Percentiles rank a stretch among this genome's conserved stretches.
Conservation (phyloP, 2,329 filamentous ascomycete species). For the Kalmusia sp. region DNA sequence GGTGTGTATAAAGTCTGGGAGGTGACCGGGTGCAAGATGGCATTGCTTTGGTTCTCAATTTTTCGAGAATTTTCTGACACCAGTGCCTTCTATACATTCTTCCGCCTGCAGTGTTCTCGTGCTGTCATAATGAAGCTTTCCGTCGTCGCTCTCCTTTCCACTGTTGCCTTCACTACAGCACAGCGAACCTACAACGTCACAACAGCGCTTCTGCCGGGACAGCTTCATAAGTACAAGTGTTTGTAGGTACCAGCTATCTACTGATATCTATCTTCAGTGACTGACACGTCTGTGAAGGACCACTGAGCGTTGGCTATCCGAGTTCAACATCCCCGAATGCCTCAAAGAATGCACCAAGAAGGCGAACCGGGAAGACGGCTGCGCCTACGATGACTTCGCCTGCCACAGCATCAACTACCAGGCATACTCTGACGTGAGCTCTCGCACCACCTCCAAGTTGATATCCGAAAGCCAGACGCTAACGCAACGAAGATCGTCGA, state of each 20-base stretch:
- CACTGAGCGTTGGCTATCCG: slow-evolving; percentile 18
- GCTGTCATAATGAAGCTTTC: slow-evolving; percentile 3
- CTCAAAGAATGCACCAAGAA: slow-evolving; percentile 23
- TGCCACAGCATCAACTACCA: slow-evolving; percentile 32
- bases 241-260: slow-evolving; percentile 18
- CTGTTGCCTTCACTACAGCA: slow-evolving; percentile 12
- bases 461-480: not conserved
- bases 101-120: not conserved
- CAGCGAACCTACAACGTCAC: slow-evolving; percentile 32
- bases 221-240: slow-evolving; percentile 33
- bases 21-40: no score
- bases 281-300: slow-evolving; percentile 4
- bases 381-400: slow-evolving; percentile 28
- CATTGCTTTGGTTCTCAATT: not conserved
- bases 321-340: slow-evolving; percentile 18
- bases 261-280: not conserved
- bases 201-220: slow-evolving; percentile 19
- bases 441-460: not conserved
- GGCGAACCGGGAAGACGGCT: slow-evolving; percentile 28
- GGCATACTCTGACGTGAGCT: slow-evolving; percentile 25
- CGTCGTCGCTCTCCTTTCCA: slow-evolving; percentile 2
- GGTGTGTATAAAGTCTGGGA: not conserved
- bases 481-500: slow-evolving; percentile 20
- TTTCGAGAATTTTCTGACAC: not conserved
- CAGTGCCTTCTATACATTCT: not conserved